Evolutionary conservation across 1,139 yeast species (phyloP).

Genomic region (Taphrina sp.): DNA sequence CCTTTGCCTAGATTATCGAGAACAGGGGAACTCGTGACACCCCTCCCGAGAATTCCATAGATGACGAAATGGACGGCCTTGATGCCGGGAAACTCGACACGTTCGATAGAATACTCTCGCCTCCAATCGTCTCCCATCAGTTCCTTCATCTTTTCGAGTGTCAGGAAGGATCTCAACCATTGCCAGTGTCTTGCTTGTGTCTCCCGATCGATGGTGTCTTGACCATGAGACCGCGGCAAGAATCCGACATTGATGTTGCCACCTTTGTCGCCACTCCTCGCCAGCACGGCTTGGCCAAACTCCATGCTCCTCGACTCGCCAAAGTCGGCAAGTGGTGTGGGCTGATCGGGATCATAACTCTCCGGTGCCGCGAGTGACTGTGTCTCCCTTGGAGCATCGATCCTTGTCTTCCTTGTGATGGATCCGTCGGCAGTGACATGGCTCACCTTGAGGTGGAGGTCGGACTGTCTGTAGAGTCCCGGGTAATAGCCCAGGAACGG

Average conservation of each 20-base stretch:
- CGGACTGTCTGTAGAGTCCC: constrained; percentile 15
- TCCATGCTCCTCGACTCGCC: constrained; percentile 36
- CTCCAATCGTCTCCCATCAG: constrained; percentile 38
- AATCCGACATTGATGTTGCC: constrained; percentile 38
- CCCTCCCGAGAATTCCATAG: constrained; percentile 39
- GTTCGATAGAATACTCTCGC: constrained; percentile 35
- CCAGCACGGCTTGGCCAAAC: constrained; percentile 36
- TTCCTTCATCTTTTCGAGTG: constrained; percentile 31
- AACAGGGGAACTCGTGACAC: constrained; percentile 37
- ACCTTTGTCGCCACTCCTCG: constrained; percentile 39
- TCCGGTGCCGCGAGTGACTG: constrained; percentile 15
- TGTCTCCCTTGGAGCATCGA: constrained; percentile 10
- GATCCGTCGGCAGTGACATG: constrained; percentile 1
- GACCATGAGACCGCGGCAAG: constrained; percentile 38
- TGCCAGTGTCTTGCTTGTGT: constrained; percentile 38
- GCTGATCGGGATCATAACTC: constrained; percentile 34
- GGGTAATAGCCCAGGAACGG: constrained; percentile 22
- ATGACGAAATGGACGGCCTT: constrained; percentile 39
- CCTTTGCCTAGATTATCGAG: constrained; percentile 39
- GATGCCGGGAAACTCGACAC: constrained; percentile 38
- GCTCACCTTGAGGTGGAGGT: constrained; percentile 3
- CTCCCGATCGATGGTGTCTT: not conserved
- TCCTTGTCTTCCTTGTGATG: not conserved
- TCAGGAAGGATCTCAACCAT: constrained; percentile 39
- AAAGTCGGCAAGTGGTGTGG: constrained; percentile 31